These are phyloP conservation scores for Pelargonium myrrhifolium DNA, from an alignment of 441 rosid genomes.

Conservation along the genomic window DNA sequence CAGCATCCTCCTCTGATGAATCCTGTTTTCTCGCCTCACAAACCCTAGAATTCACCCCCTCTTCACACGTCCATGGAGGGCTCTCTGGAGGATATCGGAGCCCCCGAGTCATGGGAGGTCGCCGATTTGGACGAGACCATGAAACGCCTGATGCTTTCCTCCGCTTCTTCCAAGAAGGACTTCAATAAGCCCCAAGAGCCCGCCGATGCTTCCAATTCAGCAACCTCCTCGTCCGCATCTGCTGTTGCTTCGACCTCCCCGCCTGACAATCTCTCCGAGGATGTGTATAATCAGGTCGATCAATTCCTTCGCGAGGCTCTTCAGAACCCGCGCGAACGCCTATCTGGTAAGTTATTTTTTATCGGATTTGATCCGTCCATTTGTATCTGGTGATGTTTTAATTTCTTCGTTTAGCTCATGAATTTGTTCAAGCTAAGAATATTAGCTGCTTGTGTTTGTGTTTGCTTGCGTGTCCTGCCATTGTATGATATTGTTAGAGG, in stretches of 20 bases:
- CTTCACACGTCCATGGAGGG: conserved; percentile 42
- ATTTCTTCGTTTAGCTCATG: not conserved
- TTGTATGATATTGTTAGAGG: not conserved
- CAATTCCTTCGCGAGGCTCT: conserved; percentile 74
- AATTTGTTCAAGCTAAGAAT: not conserved
- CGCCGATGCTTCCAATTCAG: conserved; percentile 15
- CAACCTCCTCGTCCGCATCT: conserved; percentile 19
- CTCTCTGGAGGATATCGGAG: conserved; percentile 62
- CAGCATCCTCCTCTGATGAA: conserved; percentile 22
- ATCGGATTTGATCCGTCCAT: not conserved
- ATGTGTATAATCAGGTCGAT: conserved; percentile 50
- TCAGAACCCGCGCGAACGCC: conserved; percentile 75
- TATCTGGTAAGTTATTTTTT: conserved; percentile 39
- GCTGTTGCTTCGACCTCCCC: conserved; percentile 9
- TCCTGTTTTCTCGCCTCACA: conserved; percentile 1
- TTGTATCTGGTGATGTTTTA: not conserved
- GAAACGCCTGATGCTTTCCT: conserved; percentile 34
- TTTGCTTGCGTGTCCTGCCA: not conserved
- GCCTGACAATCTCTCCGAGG: conserved; percentile 32
- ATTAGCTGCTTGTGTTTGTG: not conserved
- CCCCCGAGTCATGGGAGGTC: conserved; percentile 69
- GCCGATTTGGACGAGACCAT: conserved; percentile 53
- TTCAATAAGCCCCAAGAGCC: conserved; percentile 25
- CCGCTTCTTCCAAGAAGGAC: conserved; percentile 17
- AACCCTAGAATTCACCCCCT: conserved; percentile 19